Evolutionary conservation across 768 basidiomycete genomes (phyloP), one percentile per base, ranked within the genome.

Genomic region (Kockovaella imperatae): DNA sequence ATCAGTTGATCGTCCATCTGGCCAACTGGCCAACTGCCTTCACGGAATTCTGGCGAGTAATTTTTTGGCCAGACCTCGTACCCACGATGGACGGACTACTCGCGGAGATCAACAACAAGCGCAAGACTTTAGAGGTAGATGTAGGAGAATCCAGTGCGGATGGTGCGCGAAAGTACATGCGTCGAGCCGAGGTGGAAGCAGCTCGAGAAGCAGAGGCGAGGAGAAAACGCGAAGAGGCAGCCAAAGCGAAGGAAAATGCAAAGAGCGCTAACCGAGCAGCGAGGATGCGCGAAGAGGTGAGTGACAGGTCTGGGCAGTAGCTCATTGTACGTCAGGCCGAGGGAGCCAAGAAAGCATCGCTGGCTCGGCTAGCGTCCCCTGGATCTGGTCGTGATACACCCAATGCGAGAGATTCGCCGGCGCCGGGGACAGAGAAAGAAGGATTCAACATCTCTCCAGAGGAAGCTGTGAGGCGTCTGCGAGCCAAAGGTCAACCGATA

Each of bases 401-500:
- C 13, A 73, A 75, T 35, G 61, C 69, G 57, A 67, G 45, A 13
- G n/a, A 72, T 3, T 31, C 21, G 23, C 28, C 72, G 31, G 46
- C 34, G 21, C 31, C 17, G 6, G 45, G 21, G 8, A 45, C 68
- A 2, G 50, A 36, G 35, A 52, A 50, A 34, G 72, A 74, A 50
- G 56, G 62, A 3, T 96, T 91, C 75, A 90, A 90, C 64, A 84
- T 97, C 46, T 87, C 91, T 2, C 87, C 90, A 48, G 85, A 90
- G 52, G 95, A 99, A 62, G 87, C 86, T 11, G 77, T 90, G 47
- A 83, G 87, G 7, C 80, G 95, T 18, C 79, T 99, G 13, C 83
- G 95, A 38, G 75, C 79, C 21, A 93, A 95, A 67, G 88, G 86
- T 20, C 91, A 97, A 67, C 95, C 95, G 3, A 86, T 97, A 53